Evolutionary conservation across 441 rosid species (phyloP).

Genomic region (Adansonia gregorii): DNA sequence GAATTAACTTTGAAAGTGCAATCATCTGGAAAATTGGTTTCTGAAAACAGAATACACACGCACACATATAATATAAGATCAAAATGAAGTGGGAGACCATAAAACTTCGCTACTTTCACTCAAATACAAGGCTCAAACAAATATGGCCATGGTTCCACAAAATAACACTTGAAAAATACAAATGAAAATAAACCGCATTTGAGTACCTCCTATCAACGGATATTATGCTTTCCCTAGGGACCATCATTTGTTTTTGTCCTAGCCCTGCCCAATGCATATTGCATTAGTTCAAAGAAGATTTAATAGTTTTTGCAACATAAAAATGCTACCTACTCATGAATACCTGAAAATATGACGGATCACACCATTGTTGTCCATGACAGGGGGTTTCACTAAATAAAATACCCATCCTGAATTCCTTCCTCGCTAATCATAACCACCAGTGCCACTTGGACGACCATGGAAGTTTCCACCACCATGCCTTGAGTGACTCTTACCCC

Average conservation of each 20-base stretch:
- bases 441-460: slow-evolving; percentile 54
- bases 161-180: slow-evolving; percentile 35
- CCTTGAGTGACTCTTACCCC: slow-evolving; percentile 59
- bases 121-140: slow-evolving; percentile 39
- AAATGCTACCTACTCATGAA: slow-evolving; percentile 36
- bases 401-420: slow-evolving; percentile 30
- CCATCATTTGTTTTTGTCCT: slow-evolving; percentile 38
- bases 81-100: slow-evolving; percentile 34
- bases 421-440: slow-evolving; percentile 45
- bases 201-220: slow-evolving; percentile 30
- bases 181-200: slow-evolving; percentile 34
- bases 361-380: slow-evolving; percentile 33
- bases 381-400: slow-evolving; percentile 29
- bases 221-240: slow-evolving; percentile 21
- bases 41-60: background rate
- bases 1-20: background rate
- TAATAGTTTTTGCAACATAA: slow-evolving; percentile 24
- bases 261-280: slow-evolving; percentile 44
- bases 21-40: background rate
- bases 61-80: too few species aligned
- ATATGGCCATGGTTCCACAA: slow-evolving; percentile 43
- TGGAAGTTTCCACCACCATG: slow-evolving; percentile 61
- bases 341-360: slow-evolving; percentile 39
- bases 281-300: slow-evolving; percentile 34
- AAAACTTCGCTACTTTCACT: slow-evolving; percentile 39